Conservation (phyloP, 192 early-diverging fungal genomes). For the Backusella macrospora region DNA sequence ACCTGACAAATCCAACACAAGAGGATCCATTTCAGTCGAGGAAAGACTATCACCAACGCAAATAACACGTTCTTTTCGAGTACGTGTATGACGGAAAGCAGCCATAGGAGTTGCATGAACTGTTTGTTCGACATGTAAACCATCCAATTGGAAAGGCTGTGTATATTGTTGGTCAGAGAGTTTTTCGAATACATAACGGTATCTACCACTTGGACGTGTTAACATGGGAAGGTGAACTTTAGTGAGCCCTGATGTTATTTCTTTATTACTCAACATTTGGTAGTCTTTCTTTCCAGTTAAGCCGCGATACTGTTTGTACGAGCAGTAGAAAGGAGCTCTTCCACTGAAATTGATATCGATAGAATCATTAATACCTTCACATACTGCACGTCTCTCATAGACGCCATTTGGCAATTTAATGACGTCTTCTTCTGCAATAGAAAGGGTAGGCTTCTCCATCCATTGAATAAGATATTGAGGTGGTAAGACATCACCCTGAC, state of each 20-base stretch:
- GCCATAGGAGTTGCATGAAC: constrained; percentile 41
- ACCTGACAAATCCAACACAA: constrained; percentile 38
- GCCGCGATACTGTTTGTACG: constrained; percentile 24
- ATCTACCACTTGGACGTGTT: constrained; percentile 36
- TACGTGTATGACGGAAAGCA: constrained; percentile 21
- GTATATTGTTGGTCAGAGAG: constrained; percentile 46
- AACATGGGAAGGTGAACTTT: constrained; percentile 33
- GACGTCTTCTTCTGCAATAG: constrained; percentile 30
- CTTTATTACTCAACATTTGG: constrained; percentile 4
- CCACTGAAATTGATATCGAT: constrained; percentile 39
- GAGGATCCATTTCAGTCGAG: constrained; percentile 18
- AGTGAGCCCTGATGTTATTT: constrained; percentile 32
- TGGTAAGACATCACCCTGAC: constrained; percentile 40
- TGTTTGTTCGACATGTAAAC: constrained; percentile 37
- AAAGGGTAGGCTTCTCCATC: constrained; percentile 34
- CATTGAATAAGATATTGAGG: constrained; percentile 29
- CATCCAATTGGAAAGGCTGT: constrained; percentile 3
- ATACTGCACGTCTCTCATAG: constrained; percentile 39
- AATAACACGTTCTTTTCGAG: constrained; percentile 10
- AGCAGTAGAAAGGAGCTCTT: constrained; percentile 34
- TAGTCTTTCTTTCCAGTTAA: constrained; percentile 1
- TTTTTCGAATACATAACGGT: constrained; percentile 42
- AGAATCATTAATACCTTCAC: constrained; percentile 41
- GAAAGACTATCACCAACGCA: constrained; percentile 43
- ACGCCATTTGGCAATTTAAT: constrained; percentile 5